Evolutionary conservation across 1,284 basidiomycete genomes (phyloP).

Genomic region (Apiotrichum siamense): DNA sequence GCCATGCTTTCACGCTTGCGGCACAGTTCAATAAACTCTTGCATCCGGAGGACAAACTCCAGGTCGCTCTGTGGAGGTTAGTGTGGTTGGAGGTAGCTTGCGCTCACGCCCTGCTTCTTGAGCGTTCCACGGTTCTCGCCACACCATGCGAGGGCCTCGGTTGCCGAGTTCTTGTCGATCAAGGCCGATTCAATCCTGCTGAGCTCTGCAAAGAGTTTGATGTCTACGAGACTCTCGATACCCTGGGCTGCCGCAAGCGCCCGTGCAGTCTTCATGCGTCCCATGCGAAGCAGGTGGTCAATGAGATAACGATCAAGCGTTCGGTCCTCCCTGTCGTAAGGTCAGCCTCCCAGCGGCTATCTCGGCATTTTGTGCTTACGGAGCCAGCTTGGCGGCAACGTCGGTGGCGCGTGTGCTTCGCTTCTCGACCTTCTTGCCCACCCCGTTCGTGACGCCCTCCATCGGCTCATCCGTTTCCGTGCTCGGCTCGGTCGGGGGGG

Average conservation of each 20-base stretch:
- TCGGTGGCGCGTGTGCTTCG: background rate
- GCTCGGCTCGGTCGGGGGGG: background rate
- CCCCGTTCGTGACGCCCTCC: background rate
- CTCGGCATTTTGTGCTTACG: background rate
- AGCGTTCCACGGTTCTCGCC: constrained; percentile 89
- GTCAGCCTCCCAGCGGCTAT: background rate
- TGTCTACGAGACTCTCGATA: constrained; percentile 68
- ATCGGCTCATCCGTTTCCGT: background rate
- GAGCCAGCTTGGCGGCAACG: background rate
- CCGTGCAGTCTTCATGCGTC: constrained; percentile 37
- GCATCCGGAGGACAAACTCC: constrained; percentile 90
- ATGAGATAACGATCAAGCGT: constrained; percentile 79
- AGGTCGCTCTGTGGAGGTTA: constrained; percentile 66
- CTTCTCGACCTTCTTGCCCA: background rate
- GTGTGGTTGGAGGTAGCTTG: background rate
- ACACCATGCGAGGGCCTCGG: constrained; percentile 89
- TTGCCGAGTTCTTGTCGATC: constrained; percentile 61
- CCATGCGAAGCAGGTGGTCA: constrained; percentile 73
- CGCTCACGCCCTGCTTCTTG: constrained; percentile 74
- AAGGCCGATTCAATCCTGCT: constrained; percentile 76
- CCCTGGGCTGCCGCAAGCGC: constrained; percentile 29
- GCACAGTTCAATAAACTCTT: constrained; percentile 91
- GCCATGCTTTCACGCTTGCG: constrained; percentile 61
- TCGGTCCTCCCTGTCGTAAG: constrained; percentile 18
- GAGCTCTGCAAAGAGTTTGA: constrained; percentile 86